Percentiles rank a stretch among this genome's conserved stretches.
Conservation (phyloP, 2,329 filamentous ascomycete species). For the Penicillium sp. region DNA sequence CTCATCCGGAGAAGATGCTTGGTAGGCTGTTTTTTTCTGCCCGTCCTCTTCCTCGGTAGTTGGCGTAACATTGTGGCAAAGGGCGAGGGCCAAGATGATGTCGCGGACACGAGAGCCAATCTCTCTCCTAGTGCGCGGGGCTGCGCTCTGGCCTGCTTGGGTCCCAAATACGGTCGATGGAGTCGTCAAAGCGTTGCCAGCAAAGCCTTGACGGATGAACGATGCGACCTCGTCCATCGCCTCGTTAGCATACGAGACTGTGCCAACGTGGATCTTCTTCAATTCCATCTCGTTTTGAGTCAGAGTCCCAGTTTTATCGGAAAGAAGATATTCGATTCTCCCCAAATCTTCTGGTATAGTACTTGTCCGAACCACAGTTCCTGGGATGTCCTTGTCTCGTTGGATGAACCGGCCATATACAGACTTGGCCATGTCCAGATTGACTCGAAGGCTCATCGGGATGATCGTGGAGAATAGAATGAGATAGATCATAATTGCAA, state of each 20-base stretch:
- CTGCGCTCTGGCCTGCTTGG: conserved; percentile 53
- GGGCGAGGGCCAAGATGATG: conserved; percentile 81
- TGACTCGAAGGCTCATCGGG: conserved; percentile 91
- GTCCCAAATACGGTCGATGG: conserved; percentile 67
- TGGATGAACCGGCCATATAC: conserved; percentile 97
- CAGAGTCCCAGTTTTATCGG: conserved; percentile 96
- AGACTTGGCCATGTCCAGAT: conserved; percentile 94
- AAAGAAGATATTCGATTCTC: conserved; percentile 90
- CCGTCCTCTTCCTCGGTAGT: conserved; percentile 80
- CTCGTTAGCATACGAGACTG: conserved; percentile 95
- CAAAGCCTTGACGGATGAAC: conserved; percentile 81
- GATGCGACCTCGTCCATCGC: conserved; percentile 95
- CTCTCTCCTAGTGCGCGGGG: conserved; percentile 82
- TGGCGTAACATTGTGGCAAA: conserved; percentile 97
- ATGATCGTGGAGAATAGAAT: conserved; percentile 99
- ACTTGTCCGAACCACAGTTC: conserved; percentile 88
- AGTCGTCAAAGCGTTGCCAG: conserved; percentile 58
- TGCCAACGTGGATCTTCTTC: conserved; percentile 97
- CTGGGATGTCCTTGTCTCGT: conserved; percentile 80
- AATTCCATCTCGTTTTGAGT: conserved; percentile 98
- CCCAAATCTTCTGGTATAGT: conserved; percentile 96
- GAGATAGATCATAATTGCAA: conserved; percentile 96
- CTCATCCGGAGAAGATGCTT: conserved; percentile 95
- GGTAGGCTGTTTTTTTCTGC: conserved; percentile 73
- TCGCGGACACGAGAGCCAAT: conserved; percentile 92